These are phyloP conservation scores for Melampsora abietis-canadensis DNA, from an alignment of 1,284 basidiomycete genomes.

Conservation along the genomic window DNA sequence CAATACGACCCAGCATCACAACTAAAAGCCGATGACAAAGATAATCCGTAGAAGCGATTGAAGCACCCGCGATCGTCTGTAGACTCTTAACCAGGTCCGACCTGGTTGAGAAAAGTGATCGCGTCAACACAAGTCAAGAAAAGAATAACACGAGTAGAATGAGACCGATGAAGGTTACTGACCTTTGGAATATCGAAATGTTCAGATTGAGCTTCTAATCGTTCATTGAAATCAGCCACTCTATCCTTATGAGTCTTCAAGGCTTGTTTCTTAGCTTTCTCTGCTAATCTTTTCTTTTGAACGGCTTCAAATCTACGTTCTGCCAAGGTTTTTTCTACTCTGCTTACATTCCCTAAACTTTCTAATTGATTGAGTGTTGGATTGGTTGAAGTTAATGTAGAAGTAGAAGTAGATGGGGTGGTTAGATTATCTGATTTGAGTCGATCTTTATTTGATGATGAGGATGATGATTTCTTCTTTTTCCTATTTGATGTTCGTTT, in stretches of 20 bases:
- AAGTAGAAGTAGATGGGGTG: too few relatives aligned
- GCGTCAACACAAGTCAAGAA: not conserved
- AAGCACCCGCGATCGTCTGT: not conserved
- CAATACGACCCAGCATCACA: not conserved
- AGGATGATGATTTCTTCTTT: constrained; percentile 13
- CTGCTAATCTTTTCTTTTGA: constrained; percentile 62
- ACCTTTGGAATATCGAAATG: constrained; percentile 92
- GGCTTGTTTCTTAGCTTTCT: constrained; percentile 74
- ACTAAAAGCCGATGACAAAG: not conserved
- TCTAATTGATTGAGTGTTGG: not conserved
- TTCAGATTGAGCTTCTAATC: constrained; percentile 81
- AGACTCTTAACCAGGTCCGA: constrained; percentile 16
- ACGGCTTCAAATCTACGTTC: constrained; percentile 45
- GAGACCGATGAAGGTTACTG: constrained; percentile 42
- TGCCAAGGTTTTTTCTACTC: constrained; percentile 44
- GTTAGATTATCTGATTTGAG: not conserved
- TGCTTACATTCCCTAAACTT: not conserved
- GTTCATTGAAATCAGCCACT: constrained; percentile 83
- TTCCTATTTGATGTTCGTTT: not conserved
- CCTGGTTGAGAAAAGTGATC: not conserved
- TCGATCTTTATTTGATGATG: constrained; percentile 8
- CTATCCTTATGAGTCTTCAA: constrained; percentile 90
- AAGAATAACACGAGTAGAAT: not conserved
- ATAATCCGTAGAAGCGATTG: not conserved
- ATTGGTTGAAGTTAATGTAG: not conserved